Conservation (phyloP, 495 filamentous ascomycete genomes). For the Saxophila tyrrhenica region DNA sequence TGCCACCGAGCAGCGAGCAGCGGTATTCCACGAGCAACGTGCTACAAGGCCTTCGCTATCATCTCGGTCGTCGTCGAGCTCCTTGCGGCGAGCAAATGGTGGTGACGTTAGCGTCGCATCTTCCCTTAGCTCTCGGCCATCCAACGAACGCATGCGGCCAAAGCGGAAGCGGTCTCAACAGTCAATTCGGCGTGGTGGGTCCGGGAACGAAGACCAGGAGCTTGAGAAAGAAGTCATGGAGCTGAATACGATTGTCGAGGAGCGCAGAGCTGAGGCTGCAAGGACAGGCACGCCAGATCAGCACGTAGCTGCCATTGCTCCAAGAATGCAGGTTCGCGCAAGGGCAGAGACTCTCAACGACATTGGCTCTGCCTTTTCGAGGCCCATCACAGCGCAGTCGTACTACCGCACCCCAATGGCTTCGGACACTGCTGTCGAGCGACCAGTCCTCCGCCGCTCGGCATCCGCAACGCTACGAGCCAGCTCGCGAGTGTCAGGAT, state of each 20-base stretch:
- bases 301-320: conserved; percentile 14
- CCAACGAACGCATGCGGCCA: conserved; percentile 5
- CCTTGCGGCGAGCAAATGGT: neutral
- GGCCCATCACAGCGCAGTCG: conserved; percentile 6
- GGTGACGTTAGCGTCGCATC: neutral
- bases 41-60: neutral
- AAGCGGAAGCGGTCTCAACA: conserved; percentile 8
- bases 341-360: conserved; percentile 12
- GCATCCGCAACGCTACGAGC: neutral
- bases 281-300: neutral
- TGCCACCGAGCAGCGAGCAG: neutral
- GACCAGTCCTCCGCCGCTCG: neutral
- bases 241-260: conserved; percentile 18
- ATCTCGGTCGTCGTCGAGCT: neutral
- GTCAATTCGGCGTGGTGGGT: neutral
- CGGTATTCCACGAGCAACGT: neutral
- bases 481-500: conserved; percentile 12
- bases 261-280: neutral
- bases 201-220: neutral
- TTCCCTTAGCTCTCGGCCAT: neutral
- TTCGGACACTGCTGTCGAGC: neutral
- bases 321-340: conserved; percentile 7
- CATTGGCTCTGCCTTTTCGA: conserved; percentile 11
- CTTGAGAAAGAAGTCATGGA: conserved; percentile 12
- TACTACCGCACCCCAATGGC: neutral